Evolutionary conservation across 352 stramenopile genomes (phyloP).

Genomic region (Phytophthora idaei): DNA sequence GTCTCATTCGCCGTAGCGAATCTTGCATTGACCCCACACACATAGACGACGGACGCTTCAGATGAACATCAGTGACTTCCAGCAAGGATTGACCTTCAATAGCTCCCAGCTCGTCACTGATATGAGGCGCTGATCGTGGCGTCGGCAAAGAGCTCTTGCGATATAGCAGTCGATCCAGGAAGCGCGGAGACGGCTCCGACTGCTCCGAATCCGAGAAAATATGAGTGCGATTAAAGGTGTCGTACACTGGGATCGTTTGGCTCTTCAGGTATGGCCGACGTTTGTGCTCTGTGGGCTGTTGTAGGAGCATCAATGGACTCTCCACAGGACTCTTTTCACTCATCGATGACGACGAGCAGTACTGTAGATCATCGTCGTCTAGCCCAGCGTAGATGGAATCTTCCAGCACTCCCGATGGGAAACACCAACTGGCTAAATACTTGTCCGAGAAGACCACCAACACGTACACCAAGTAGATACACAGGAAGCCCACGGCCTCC

Average conservation of each 20-base stretch:
- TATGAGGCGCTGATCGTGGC: conserved; percentile 45
- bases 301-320: conserved; percentile 8
- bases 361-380: conserved; percentile 41
- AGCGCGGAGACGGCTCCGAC: conserved; percentile 55
- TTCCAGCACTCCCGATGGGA: conserved; percentile 19
- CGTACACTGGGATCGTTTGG: conserved; percentile 38
- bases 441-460: conserved; percentile 66
- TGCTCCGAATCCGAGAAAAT: conserved; percentile 62
- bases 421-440: conserved; percentile 40
- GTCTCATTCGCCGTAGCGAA: conserved; percentile 38
- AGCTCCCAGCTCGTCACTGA: conserved; percentile 25
- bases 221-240: conserved; percentile 32
- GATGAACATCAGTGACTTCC: conserved; percentile 55
- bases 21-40: conserved; percentile 57
- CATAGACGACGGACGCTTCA: conserved; percentile 63
- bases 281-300: conserved; percentile 20
- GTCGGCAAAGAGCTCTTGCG: conserved; percentile 69
- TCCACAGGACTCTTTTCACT: conserved; percentile 31
- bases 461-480: conserved; percentile 72
- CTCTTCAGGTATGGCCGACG: conserved; percentile 39
- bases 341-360: conserved; percentile 36
- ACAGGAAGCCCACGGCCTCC: conserved; percentile 74
- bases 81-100: conserved; percentile 58
- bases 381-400: conserved; percentile 28
- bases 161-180: conserved; percentile 39